Percentiles rank a stretch among this genome's conserved stretches.
phyloP scores from a whole-genome alignment of 768 basidiomycete species.

The Tricholoma hemisulphureum region DNA sequence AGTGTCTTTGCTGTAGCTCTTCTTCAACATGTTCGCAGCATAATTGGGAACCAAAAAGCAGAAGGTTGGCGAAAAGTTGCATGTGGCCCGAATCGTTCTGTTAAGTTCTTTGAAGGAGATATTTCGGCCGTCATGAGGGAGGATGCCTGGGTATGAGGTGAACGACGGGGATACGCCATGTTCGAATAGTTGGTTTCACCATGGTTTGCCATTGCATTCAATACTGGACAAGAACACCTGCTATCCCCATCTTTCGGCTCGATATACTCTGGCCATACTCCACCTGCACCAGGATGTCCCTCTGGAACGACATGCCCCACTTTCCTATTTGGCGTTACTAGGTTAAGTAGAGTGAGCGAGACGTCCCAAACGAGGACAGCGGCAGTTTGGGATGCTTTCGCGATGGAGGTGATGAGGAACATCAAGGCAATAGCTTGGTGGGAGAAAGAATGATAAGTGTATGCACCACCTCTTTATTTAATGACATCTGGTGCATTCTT shows the following conservation, averaged over 20 bases:
- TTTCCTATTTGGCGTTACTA: constrained; percentile 46
- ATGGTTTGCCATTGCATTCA: constrained; percentile 84
- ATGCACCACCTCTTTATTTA: constrained; percentile 8
- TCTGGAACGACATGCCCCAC: constrained; percentile 55
- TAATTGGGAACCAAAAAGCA: constrained; percentile 63
- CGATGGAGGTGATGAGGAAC: constrained; percentile 33
- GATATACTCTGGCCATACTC: constrained; percentile 67
- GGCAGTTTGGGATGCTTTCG: constrained; percentile 25
- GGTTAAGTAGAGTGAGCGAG: constrained; percentile 49
- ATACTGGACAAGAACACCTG: constrained; percentile 67
- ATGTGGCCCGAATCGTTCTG: constrained; percentile 48
- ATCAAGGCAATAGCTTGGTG: constrained; percentile 18
- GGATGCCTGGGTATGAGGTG: constrained; percentile 48
- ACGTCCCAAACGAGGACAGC: constrained; percentile 51
- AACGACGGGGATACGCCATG: background rate
- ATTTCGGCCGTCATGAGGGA: constrained; percentile 64
- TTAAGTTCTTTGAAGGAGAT: constrained; percentile 59
- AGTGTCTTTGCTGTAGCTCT: constrained; percentile 54
- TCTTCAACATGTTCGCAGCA: constrained; percentile 56
- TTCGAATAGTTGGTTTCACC: constrained; percentile 49
- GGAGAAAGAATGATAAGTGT: constrained; percentile 6
- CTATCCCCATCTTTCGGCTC: constrained; percentile 63
- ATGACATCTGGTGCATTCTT: background rate
- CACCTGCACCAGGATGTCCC: constrained; percentile 55
- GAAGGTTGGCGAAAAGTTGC: constrained; percentile 70